These are phyloP conservation scores for Centaurea solstitialis DNA, from an alignment of 129 eudicot species.

Conservation along the genomic window DNA sequence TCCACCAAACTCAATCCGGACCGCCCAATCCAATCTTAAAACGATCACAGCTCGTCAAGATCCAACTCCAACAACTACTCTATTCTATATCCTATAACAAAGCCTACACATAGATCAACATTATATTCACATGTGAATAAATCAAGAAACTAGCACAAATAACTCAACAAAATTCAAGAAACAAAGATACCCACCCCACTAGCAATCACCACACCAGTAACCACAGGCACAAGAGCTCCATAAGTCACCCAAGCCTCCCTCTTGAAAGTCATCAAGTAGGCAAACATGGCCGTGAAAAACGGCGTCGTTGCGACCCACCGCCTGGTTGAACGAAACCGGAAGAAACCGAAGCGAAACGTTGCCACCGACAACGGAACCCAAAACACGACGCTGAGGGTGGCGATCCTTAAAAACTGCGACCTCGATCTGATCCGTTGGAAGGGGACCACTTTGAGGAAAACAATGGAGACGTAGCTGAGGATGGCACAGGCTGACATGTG, in stretches of 20 bases:
- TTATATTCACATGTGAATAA: neutral
- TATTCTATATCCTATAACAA: neutral
- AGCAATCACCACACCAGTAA: conserved; percentile 89
- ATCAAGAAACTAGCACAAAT: no score
- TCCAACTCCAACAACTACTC: neutral
- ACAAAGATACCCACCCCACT: conserved; percentile 70
- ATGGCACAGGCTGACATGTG: conserved; percentile 94
- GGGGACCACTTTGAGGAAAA: conserved; percentile 68
- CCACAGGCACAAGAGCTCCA: conserved; percentile 90
- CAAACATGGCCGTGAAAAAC: conserved; percentile 93
- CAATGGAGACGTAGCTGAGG: conserved; percentile 82
- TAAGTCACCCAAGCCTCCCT: conserved; percentile 89
- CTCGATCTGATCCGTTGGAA: conserved; percentile 79
- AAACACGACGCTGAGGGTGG: conserved; percentile 79
- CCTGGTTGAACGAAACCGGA: conserved; percentile 95
- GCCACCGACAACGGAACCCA: conserved; percentile 97
- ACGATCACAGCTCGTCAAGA: neutral
- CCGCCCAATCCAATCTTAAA: neutral
- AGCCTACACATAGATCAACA: neutral
- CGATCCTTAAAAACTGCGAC: conserved; percentile 75
- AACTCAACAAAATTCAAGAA: neutral
- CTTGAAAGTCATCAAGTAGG: conserved; percentile 78
- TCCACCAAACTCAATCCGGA: neutral
- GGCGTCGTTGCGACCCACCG: conserved; percentile 99
- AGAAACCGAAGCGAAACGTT: conserved; percentile 71